phyloP scores from a whole-genome alignment of 164 flowering plant species.

The Malania oleifera region DNA sequence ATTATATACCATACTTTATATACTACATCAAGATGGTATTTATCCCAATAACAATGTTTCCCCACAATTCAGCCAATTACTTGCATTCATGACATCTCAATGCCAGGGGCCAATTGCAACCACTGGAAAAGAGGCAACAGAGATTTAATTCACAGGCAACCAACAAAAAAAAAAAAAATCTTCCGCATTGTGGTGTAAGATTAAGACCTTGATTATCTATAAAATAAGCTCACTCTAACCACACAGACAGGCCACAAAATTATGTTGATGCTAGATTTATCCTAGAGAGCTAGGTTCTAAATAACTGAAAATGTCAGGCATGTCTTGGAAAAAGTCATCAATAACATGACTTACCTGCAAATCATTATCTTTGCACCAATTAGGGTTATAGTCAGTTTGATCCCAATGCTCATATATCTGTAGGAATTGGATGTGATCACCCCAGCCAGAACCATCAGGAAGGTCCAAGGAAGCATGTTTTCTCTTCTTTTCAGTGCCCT shows the following conservation, averaged over 20 bases:
- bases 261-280: too few relatives aligned
- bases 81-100: background rate
- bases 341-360: slow-evolving; percentile 54
- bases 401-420: slow-evolving; percentile 86
- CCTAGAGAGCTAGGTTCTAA: too few relatives aligned
- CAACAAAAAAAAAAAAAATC: too few relatives aligned
- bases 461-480: slow-evolving; percentile 48
- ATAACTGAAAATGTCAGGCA: background rate
- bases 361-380: slow-evolving; percentile 78
- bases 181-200: too few relatives aligned
- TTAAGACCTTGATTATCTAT: too few relatives aligned
- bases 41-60: background rate
- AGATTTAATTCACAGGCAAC: too few relatives aligned
- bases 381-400: slow-evolving; percentile 47
- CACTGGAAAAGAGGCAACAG: background rate
- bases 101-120: background rate
- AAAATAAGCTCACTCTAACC: too few relatives aligned
- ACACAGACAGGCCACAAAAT: too few relatives aligned
- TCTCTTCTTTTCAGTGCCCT: slow-evolving; percentile 72
- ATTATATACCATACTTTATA: background rate
- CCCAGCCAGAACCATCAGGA: slow-evolving; percentile 95
- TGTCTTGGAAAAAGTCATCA: background rate
- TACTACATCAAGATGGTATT: background rate
- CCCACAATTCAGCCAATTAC: background rate
- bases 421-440: slow-evolving; percentile 94